phyloP scores from a whole-genome alignment of 495 filamentous ascomycete species.

The Neurospora sp. region DNA sequence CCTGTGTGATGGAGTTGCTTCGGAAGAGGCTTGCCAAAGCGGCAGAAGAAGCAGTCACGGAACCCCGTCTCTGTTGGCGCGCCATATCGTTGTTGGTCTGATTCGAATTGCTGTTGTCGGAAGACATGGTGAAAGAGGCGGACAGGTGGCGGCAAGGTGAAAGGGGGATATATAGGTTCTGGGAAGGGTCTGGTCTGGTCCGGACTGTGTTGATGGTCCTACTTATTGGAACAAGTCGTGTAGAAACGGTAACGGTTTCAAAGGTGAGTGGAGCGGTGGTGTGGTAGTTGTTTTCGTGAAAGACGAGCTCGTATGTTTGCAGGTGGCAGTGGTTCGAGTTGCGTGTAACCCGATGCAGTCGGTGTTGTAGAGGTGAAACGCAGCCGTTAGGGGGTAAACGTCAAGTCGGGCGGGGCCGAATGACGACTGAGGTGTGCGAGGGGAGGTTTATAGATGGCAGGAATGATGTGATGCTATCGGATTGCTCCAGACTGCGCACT shows the following conservation, averaged over 20 bases:
- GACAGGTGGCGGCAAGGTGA: neutral
- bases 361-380: constrained; percentile 18
- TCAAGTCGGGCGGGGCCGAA: constrained; percentile 12
- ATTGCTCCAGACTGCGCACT: neutral
- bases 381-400: constrained; percentile 5
- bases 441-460: neutral
- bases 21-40: constrained; percentile 48
- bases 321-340: constrained; percentile 18
- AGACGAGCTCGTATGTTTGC: constrained; percentile 20
- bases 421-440: constrained; percentile 13
- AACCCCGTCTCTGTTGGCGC: constrained; percentile 41
- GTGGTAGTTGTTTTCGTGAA: neutral
- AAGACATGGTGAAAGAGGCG: constrained; percentile 27
- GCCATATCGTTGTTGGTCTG: constrained; percentile 22
- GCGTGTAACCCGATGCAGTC: constrained; percentile 1
- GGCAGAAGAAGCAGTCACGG: constrained; percentile 35
- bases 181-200: neutral
- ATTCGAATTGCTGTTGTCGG: constrained; percentile 26
- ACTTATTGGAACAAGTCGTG: neutral
- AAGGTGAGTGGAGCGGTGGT: neutral
- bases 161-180: constrained; percentile 6
- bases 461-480: neutral
- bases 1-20: constrained; percentile 34
- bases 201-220: neutral
- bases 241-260: neutral